Percentiles rank a stretch among this genome's conserved stretches.
Conservation (phyloP, 345 rosid species). For the Arabis hirsuta region DNA sequence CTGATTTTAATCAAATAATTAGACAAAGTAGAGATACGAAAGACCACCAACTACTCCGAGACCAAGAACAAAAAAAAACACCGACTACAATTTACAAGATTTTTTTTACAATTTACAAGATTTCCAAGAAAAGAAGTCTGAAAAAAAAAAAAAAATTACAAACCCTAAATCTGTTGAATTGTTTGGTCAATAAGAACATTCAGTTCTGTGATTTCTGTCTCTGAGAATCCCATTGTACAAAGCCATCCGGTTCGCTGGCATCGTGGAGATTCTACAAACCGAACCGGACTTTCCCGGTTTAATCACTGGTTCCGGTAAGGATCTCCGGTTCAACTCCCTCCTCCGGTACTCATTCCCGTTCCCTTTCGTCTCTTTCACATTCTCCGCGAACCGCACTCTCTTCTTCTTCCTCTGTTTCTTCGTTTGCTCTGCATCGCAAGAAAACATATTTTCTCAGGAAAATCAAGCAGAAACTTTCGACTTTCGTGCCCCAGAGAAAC, state of each 20-base stretch:
- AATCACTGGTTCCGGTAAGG: conserved; percentile 14
- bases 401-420: conserved; percentile 51
- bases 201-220: conserved; percentile 53
- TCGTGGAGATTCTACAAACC: conserved; percentile 50
- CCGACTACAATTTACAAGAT: conserved; percentile 15
- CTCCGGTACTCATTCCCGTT: conserved; percentile 42
- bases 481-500: not conserved
- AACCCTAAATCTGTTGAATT: conserved; percentile 10
- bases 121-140: conserved; percentile 1
- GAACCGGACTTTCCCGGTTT: conserved; percentile 34
- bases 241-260: conserved; percentile 67
- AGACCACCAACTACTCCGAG: conserved; percentile 19
- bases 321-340: conserved; percentile 23
- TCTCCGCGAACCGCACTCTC: conserved; percentile 70
- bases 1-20: conserved; percentile 5
- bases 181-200: conserved; percentile 52
- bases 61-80: not conserved
- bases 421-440: conserved; percentile 40
- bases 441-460: conserved; percentile 37
- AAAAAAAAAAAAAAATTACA: conserved; percentile 13
- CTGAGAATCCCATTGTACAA: conserved; percentile 69
- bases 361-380: conserved; percentile 61
- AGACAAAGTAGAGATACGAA: conserved; percentile 20
- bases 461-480: not conserved
- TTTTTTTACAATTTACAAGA: conserved; percentile 1